Conservation (phyloP, 2,329 filamentous ascomycete species). For the Ophiostoma sp. region DNA sequence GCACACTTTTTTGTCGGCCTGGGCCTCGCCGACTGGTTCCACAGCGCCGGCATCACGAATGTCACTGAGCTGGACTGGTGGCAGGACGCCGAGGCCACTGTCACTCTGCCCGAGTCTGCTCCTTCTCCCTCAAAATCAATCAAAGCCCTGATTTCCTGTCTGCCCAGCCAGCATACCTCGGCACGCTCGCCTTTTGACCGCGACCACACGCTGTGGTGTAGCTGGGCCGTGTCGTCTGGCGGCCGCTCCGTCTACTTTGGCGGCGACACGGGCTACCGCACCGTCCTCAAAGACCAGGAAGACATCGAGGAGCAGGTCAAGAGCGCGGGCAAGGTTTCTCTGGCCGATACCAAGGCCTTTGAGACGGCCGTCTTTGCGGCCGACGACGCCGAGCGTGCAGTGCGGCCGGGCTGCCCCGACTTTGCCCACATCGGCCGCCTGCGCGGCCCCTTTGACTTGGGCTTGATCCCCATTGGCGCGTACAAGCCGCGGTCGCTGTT, state of each 20-base stretch:
- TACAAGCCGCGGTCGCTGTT: constrained; percentile 70
- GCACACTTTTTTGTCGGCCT: constrained; percentile 86
- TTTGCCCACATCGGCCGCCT: constrained; percentile 77
- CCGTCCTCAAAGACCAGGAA: constrained; percentile 43
- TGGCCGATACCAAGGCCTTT: constrained; percentile 45
- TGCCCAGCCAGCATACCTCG: constrained; percentile 80
- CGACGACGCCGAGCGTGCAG: constrained; percentile 62
- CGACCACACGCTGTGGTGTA: constrained; percentile 76
- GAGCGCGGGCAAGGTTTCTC: background rate
- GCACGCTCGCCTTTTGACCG: constrained; percentile 65
- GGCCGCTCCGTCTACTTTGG: constrained; percentile 80
- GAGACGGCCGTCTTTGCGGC: constrained; percentile 54
- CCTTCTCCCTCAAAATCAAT: constrained; percentile 41
- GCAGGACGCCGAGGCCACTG: constrained; percentile 70
- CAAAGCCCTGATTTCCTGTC: constrained; percentile 65
- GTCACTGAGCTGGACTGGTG: constrained; percentile 95
- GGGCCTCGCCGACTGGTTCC: constrained; percentile 80
- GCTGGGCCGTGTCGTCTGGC: constrained; percentile 72
- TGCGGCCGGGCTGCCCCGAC: constrained; percentile 70
- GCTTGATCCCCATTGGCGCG: constrained; percentile 87
- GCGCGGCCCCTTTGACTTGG: constrained; percentile 82
- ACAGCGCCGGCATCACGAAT: constrained; percentile 60
- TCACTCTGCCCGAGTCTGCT: constrained; percentile 37
- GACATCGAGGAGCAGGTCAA: constrained; percentile 31
- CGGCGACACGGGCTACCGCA: constrained; percentile 85